phyloP scores from a whole-genome alignment of 257 asterid species.

The Euphrasia confusa region DNA sequence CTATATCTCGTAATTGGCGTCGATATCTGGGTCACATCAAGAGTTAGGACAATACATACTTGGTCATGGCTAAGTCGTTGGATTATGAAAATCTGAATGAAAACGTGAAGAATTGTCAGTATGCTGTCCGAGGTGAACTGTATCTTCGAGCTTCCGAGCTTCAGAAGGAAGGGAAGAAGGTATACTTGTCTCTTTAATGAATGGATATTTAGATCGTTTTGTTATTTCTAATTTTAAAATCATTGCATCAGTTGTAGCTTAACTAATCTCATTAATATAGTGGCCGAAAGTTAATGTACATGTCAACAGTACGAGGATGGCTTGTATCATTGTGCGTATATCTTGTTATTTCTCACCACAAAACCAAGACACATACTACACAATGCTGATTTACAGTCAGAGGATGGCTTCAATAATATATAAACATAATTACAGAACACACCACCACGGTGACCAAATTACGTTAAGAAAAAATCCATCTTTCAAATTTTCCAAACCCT shows the following conservation, averaged over 20 bases:
- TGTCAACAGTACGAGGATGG: too few relatives aligned
- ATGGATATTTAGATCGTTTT: not conserved
- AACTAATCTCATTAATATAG: not conserved
- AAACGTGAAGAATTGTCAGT: slow-evolving; percentile 92
- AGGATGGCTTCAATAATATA: too few relatives aligned
- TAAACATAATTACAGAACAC: too few relatives aligned
- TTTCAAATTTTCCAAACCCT: too few relatives aligned
- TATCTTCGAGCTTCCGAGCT: slow-evolving; percentile 99
- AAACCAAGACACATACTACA: too few relatives aligned
- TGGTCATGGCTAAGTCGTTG: slow-evolving; percentile 28
- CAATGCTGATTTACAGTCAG: too few relatives aligned
- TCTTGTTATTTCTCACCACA: too few relatives aligned
- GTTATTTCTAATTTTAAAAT: not conserved
- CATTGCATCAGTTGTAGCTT: not conserved
- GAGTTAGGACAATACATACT: slow-evolving; percentile 10
- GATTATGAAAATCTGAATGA: slow-evolving; percentile 92
- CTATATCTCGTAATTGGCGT: not conserved
- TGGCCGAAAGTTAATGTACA: not conserved
- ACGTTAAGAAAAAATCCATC: too few relatives aligned
- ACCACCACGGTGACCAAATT: too few relatives aligned
- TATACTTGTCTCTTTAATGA: slow-evolving; percentile 17
- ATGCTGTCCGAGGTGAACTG: slow-evolving; percentile 98
- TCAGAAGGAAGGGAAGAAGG: slow-evolving; percentile 99
- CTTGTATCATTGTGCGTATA: too few relatives aligned
- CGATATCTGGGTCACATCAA: not conserved